A percentile compares a stretch with the other conserved stretches of the same genome.
Evolutionary conservation across 805 yeast species (phyloP).

Genomic region (Candida endomychidarum): DNA sequence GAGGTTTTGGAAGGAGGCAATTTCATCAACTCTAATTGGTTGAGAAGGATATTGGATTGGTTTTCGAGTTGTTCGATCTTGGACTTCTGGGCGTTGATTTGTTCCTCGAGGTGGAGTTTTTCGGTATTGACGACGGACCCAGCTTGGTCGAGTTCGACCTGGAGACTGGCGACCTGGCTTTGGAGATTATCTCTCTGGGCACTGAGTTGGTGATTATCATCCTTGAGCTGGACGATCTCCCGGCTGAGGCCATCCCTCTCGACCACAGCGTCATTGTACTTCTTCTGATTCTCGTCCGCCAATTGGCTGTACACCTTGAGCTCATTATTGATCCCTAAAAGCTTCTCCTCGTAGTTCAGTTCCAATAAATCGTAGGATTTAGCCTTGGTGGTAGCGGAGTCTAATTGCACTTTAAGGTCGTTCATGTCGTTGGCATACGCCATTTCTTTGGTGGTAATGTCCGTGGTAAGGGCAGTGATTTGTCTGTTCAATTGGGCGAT

Average conservation of each 20-base stretch:
- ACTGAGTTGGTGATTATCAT: constrained; percentile 18
- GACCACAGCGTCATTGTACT: constrained; percentile 55
- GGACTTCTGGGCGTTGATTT: constrained; percentile 41
- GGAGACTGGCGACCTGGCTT: constrained; percentile 12
- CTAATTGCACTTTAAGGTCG: constrained; percentile 24
- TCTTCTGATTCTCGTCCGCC: constrained; percentile 50
- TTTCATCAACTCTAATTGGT: constrained; percentile 55
- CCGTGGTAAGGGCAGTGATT: constrained; percentile 22
- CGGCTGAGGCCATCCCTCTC: constrained; percentile 53
- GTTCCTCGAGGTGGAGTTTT: constrained; percentile 24
- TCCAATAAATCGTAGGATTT: constrained; percentile 34
- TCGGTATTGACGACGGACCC: constrained; percentile 26
- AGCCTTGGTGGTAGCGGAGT: constrained; percentile 29
- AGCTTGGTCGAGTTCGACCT: constrained; percentile 14
- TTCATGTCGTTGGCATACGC: constrained; percentile 25
- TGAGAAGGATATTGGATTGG: constrained; percentile 68
- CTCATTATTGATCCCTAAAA: constrained; percentile 29
- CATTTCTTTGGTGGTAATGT: constrained; percentile 20
- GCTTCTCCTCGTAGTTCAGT: constrained; percentile 30
- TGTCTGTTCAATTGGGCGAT: constrained; percentile 21
- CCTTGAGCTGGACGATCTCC: constrained; percentile 23
- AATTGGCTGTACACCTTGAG: constrained; percentile 44
- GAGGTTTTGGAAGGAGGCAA: constrained; percentile 3
- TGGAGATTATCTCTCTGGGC: constrained; percentile 12
- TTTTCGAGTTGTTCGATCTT: constrained; percentile 56